A percentile compares a stretch with the other conserved stretches of the same genome.
phyloP scores from a whole-genome alignment of 805 yeast genomes.

The Wickerhamomyces silvicola region DNA sequence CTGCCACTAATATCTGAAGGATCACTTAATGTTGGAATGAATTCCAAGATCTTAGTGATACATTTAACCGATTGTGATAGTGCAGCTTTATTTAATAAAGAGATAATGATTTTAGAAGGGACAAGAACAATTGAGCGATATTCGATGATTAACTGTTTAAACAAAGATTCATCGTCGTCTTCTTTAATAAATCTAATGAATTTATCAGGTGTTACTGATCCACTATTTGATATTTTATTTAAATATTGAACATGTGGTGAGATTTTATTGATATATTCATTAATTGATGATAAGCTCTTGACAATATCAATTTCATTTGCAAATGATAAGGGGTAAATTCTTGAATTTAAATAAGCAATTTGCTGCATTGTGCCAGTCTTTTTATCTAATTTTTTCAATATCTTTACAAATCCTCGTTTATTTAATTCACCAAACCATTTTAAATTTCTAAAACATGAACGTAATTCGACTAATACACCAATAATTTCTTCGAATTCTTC shows the following conservation, averaged over 20 bases:
- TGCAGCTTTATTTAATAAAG: conserved; percentile 62
- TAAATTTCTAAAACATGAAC: conserved; percentile 70
- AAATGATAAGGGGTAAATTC: conserved; percentile 70
- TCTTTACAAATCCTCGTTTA: conserved; percentile 83
- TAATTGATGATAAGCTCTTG: conserved; percentile 45
- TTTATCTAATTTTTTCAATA: conserved; percentile 85
- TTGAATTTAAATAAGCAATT: conserved; percentile 50
- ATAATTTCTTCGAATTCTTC: conserved; percentile 57
- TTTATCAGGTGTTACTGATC: conserved; percentile 16
- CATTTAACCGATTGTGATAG: conserved; percentile 47
- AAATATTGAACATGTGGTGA: conserved; percentile 33
- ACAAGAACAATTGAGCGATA: conserved; percentile 41
- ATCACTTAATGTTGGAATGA: conserved; percentile 50
- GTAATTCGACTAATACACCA: conserved; percentile 65
- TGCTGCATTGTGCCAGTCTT: conserved; percentile 60
- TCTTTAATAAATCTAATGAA: conserved; percentile 24
- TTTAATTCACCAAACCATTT: conserved; percentile 94
- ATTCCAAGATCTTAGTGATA: conserved; percentile 47
- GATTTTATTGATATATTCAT: conserved; percentile 44
- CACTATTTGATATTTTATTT: conserved; percentile 4
- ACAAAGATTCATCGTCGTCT: conserved; percentile 41
- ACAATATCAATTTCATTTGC: conserved; percentile 62
- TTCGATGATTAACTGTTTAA: conserved; percentile 35
- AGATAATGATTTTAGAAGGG: conserved; percentile 50
- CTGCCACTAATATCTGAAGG: conserved; percentile 72